These are phyloP conservation scores for Talaromyces sp. DNA, from an alignment of 2,329 filamentous ascomycete genomes.

Conservation along the genomic window DNA sequence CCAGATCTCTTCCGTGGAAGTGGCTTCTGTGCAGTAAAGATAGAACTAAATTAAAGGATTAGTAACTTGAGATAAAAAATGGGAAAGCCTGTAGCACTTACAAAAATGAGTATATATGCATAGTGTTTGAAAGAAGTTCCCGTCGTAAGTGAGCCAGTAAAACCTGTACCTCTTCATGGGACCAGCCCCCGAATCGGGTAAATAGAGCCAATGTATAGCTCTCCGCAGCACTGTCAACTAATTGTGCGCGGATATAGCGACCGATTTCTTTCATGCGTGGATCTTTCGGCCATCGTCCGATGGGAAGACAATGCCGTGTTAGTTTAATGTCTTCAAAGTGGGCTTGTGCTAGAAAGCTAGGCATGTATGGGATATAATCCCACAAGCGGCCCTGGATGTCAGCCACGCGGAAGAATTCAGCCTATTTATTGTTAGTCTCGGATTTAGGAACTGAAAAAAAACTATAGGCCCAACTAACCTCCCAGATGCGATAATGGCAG, in stretches of 20 bases:
- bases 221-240: constrained; percentile 29
- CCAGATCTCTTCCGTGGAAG: neutral
- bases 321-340: too few species aligned
- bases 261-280: constrained; percentile 30
- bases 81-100: constrained; percentile 8
- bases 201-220: constrained; percentile 32
- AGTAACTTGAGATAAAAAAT: too few species aligned
- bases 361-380: constrained; percentile 18
- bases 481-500: constrained; percentile 11
- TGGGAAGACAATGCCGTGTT: constrained; percentile 24
- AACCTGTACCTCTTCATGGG: constrained; percentile 22
- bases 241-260: constrained; percentile 29
- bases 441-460: neutral
- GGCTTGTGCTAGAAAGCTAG: constrained; percentile 11
- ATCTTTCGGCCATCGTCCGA: constrained; percentile 35
- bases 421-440: neutral
- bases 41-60: neutral
- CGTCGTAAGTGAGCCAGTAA: constrained; percentile 24
- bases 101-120: constrained; percentile 32
- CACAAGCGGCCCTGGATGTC: constrained; percentile 19
- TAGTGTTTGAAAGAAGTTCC: constrained; percentile 30
- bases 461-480: constrained; percentile 3
- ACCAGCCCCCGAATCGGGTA: constrained; percentile 29
- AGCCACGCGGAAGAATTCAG: constrained; percentile 21
- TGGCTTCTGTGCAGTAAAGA: constrained; percentile 13